Conservation (phyloP, 768 basidiomycete genomes). For the Podaxis sp. region DNA sequence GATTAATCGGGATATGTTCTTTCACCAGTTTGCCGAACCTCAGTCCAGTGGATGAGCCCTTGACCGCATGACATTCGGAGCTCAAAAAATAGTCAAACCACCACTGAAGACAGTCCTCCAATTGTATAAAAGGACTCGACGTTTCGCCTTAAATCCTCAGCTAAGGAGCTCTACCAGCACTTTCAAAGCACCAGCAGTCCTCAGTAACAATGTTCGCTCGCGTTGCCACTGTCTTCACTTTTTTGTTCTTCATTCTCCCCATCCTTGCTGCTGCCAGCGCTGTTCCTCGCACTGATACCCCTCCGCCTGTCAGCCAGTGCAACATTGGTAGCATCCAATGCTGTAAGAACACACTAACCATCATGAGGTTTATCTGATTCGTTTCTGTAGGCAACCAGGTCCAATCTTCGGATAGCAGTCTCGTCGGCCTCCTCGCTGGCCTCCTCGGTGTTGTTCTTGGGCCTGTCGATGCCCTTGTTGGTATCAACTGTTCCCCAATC, state of each 20-base stretch:
- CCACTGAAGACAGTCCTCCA: not conserved
- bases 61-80: not conserved
- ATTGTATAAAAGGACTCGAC: conserved; percentile 14
- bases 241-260: conserved; percentile 27
- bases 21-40: not conserved
- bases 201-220: conserved; percentile 29
- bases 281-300: conserved; percentile 20
- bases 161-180: conserved; percentile 22
- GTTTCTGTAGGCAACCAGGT: conserved; percentile 25
- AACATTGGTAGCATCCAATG: conserved; percentile 30
- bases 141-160: conserved; percentile 16
- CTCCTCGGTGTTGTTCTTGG: conserved; percentile 34
- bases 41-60: not conserved
- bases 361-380: not conserved
- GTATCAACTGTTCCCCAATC: conserved; percentile 32
- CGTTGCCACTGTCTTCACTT: conserved; percentile 19
- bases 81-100: not conserved
- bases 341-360: conserved; percentile 21
- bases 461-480: conserved; percentile 1
- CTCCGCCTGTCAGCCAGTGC: conserved; percentile 22
- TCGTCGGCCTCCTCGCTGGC: conserved; percentile 22
- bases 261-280: conserved; percentile 27
- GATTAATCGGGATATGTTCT: too few relatives aligned
- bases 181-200: conserved; percentile 11
- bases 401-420: conserved; percentile 14